A percentile compares a stretch with the other conserved stretches of the same genome.
Evolutionary conservation across 345 rosid species (phyloP).

Genomic region (Raphanus raphanistrum): DNA sequence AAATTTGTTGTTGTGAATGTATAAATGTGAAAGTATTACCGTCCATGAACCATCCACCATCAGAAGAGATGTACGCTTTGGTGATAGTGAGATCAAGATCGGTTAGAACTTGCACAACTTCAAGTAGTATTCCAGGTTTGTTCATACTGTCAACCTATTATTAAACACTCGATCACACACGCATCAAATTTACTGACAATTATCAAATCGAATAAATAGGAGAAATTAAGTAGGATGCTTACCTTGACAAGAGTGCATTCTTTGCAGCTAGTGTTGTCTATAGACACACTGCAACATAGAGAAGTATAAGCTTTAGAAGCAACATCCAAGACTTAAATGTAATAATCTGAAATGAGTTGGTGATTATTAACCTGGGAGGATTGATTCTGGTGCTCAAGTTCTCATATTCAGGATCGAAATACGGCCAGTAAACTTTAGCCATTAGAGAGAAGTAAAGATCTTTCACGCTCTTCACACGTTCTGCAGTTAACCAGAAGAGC

Average conservation of each 20-base stretch:
- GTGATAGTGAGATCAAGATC: slow-evolving; percentile 85
- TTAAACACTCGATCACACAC: not conserved
- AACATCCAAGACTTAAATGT: not conserved
- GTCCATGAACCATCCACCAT: slow-evolving; percentile 99
- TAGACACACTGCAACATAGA: slow-evolving; percentile 65
- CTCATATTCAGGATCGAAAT: slow-evolving; percentile 98
- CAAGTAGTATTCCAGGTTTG: slow-evolving; percentile 91
- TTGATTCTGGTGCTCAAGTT: slow-evolving; percentile 82
- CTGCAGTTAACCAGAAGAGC: slow-evolving; percentile 18
- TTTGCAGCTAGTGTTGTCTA: slow-evolving; percentile 71
- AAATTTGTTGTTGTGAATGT: not conserved
- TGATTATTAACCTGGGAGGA: slow-evolving; percentile 75
- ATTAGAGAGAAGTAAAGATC: slow-evolving; percentile 31
- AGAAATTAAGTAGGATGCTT: slow-evolving; percentile 1
- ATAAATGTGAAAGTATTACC: slow-evolving; percentile 42
- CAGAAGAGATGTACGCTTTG: slow-evolving; percentile 94
- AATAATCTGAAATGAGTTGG: not conserved
- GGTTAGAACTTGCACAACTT: slow-evolving; percentile 86
- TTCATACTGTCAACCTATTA: slow-evolving; percentile 85
- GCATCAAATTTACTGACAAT: not conserved
- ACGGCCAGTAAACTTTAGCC: slow-evolving; percentile 84
- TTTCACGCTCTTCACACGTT: not conserved
- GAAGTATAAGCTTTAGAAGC: not conserved
- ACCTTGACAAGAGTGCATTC: slow-evolving; percentile 85
- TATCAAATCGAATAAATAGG: not conserved